Evolutionary conservation across 805 yeast species (phyloP).

Genomic region (Starmerella tilneyi): DNA sequence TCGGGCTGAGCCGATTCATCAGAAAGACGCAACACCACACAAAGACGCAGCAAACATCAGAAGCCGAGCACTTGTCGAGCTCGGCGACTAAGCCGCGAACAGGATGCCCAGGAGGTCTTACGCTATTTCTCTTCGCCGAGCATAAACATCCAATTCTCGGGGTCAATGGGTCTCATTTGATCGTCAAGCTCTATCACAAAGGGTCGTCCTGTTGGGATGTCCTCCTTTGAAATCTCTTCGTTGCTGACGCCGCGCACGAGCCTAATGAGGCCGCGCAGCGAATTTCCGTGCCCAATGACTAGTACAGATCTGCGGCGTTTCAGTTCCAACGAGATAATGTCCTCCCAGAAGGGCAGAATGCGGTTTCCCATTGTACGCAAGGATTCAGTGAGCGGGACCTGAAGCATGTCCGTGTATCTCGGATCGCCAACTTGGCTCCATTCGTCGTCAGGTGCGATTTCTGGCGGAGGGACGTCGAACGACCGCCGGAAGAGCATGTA

Average conservation of each 20-base stretch:
- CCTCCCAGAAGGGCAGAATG: slow-evolving; percentile 93
- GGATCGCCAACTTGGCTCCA: slow-evolving; percentile 78
- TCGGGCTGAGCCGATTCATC: too few relatives aligned
- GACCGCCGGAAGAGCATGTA: slow-evolving; percentile 96
- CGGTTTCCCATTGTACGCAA: slow-evolving; percentile 88
- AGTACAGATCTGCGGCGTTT: slow-evolving; percentile 76
- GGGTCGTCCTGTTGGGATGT: slow-evolving; percentile 97
- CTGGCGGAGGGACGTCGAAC: slow-evolving; percentile 92
- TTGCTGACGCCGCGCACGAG: slow-evolving; percentile 86
- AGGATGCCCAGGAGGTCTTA: too few relatives aligned
- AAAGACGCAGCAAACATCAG: too few relatives aligned
- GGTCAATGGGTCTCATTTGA: slow-evolving; percentile 75
- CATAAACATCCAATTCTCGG: slow-evolving; percentile 16
- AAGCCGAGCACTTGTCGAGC: too few relatives aligned
- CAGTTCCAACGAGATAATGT: slow-evolving; percentile 71
- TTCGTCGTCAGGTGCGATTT: slow-evolving; percentile 62
- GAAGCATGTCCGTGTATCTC: slow-evolving; percentile 75
- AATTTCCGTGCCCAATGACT: slow-evolving; percentile 96
- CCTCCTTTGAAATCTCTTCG: slow-evolving; percentile 80
- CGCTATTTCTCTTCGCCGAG: not conserved
- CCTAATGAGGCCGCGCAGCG: slow-evolving; percentile 89
- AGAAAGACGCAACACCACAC: too few relatives aligned
- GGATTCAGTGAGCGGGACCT: slow-evolving; percentile 87
- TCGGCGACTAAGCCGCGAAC: too few relatives aligned
- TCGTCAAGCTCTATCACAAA: slow-evolving; percentile 88